Conservation (phyloP, 352 stramenopile species). For the Phytophthora chlamydospora region DNA sequence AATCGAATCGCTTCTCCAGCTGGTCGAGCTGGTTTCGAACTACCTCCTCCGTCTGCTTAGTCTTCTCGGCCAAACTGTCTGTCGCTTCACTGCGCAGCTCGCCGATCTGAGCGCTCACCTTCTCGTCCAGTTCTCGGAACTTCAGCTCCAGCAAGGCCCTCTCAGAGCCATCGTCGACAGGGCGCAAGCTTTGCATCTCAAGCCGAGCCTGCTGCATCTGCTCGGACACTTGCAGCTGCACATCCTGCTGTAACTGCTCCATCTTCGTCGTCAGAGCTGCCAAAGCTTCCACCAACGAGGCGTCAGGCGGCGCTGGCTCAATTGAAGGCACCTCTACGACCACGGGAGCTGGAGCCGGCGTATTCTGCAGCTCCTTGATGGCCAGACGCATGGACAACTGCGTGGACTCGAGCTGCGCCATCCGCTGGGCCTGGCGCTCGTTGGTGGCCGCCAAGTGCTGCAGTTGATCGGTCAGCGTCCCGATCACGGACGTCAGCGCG, state of each 20-base stretch:
- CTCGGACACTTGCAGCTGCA: conserved; percentile 33
- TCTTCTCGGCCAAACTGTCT: conserved; percentile 24
- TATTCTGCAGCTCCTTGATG: conserved; percentile 33
- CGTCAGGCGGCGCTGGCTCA: conserved; percentile 15
- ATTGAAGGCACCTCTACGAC: conserved; percentile 28
- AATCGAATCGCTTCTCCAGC: conserved; percentile 77
- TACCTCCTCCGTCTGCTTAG: conserved; percentile 49
- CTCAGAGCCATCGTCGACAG: conserved; percentile 30
- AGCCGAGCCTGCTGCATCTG: conserved; percentile 26
- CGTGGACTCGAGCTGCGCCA: conserved; percentile 45
- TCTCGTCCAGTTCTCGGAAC: conserved; percentile 36
- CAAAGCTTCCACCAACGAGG: conserved; percentile 20
- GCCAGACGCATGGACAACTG: conserved; percentile 34
- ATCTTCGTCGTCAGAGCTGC: conserved; percentile 22
- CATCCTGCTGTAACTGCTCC: conserved; percentile 25
- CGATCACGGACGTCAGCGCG: conserved; percentile 58
- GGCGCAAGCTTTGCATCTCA: conserved; percentile 8
- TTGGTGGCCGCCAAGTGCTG: conserved; percentile 50
- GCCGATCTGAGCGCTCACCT: conserved; percentile 31
- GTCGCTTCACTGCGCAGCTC: conserved; percentile 27
- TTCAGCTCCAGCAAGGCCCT: conserved; percentile 29
- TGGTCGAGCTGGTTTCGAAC: conserved; percentile 57
- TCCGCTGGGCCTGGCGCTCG: conserved; percentile 34
- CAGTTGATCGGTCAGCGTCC: conserved; percentile 58
- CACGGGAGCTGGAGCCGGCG: conserved; percentile 20